Conservation (phyloP, 139 green algal species). For the Penium margaritaceum region DNA sequence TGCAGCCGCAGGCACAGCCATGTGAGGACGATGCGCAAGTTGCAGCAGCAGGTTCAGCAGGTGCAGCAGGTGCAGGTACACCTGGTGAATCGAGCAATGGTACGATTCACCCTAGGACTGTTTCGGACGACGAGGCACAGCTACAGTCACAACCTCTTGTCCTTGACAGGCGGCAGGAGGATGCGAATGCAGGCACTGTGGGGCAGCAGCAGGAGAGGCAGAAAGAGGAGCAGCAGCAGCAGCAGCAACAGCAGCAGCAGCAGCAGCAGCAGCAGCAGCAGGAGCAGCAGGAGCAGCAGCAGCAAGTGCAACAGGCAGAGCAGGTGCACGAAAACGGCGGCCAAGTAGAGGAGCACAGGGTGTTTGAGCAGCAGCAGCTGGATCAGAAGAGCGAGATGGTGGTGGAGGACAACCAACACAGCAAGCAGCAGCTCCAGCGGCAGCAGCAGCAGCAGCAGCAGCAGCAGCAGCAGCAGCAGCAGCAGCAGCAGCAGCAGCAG, state of each 20-base stretch:
- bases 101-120: too few relatives aligned
- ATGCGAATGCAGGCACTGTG: too few relatives aligned
- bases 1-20: too few relatives aligned
- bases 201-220: too few relatives aligned
- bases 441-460: not conserved
- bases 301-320: not conserved
- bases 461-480: not conserved
- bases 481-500: not conserved
- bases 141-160: too few relatives aligned
- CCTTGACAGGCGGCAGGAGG: too few relatives aligned
- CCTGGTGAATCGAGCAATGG: too few relatives aligned
- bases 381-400: not conserved
- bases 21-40: too few relatives aligned
- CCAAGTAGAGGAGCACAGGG: not conserved
- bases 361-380: not conserved
- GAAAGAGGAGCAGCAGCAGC: not conserved
- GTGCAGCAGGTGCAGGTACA: too few relatives aligned
- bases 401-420: not conserved
- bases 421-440: not conserved
- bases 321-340: not conserved
- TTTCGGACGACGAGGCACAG: too few relatives aligned
- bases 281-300: not conserved
- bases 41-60: too few relatives aligned
- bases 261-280: not conserved
- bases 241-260: not conserved